Evolutionary conservation across 2,329 filamentous ascomycete genomes (phyloP).

Genomic region (Cladosporium sphaerospermum): DNA sequence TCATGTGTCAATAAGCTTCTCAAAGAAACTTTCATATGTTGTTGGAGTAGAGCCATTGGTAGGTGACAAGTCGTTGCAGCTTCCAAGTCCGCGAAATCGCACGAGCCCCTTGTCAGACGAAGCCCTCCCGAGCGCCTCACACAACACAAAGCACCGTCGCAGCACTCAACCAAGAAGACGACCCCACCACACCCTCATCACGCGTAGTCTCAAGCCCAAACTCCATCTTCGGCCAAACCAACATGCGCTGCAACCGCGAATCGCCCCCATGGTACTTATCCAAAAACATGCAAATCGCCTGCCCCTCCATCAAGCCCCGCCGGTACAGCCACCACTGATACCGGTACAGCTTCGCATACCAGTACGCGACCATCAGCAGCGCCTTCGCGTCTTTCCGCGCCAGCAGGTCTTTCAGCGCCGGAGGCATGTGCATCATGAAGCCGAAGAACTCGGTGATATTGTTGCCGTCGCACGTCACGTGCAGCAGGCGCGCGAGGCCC

Average conservation of each 20-base stretch:
- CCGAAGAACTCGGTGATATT: constrained; percentile 42
- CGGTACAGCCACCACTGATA: constrained; percentile 45
- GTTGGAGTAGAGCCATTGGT: too few species aligned
- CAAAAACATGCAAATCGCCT: constrained; percentile 43
- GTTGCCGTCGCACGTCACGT: constrained; percentile 31
- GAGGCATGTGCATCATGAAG: constrained; percentile 43
- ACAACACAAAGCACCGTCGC: constrained; percentile 1
- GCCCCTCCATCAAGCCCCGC: constrained; percentile 44
- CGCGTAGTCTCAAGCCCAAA: constrained; percentile 6
- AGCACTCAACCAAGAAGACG: neutral
- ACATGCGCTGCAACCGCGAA: constrained; percentile 11
- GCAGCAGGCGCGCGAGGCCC: constrained; percentile 34
- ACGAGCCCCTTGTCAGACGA: too few species aligned
- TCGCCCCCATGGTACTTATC: constrained; percentile 24
- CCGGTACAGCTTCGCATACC: constrained; percentile 46
- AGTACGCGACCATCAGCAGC: constrained; percentile 51
- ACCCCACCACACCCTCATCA: neutral
- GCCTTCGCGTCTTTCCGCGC: constrained; percentile 47
- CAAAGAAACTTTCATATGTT: too few species aligned
- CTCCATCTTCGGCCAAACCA: constrained; percentile 15
- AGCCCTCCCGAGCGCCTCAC: neutral
- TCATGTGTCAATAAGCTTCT: too few species aligned
- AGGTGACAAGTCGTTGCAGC: too few species aligned
- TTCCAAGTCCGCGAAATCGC: too few species aligned
- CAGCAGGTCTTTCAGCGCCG: constrained; percentile 42